phyloP scores from a whole-genome alignment of 1,284 basidiomycete species.

The Heimioporus punctisporus region DNA sequence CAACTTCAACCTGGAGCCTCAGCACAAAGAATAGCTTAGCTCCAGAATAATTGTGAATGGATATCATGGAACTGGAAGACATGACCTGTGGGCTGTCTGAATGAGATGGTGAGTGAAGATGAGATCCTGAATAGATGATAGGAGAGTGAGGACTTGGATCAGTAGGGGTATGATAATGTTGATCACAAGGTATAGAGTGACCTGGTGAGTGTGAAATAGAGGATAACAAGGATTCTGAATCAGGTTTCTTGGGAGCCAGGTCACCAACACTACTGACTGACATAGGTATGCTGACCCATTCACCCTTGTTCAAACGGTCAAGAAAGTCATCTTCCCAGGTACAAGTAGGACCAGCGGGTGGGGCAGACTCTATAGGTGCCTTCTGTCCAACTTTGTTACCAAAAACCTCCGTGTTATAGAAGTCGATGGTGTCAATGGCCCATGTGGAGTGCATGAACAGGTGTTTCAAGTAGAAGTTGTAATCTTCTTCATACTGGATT shows the following conservation, averaged over 20 bases:
- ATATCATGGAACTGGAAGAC: not conserved
- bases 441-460: slow-evolving; percentile 1
- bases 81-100: not conserved
- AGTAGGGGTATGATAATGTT: too few relatives aligned
- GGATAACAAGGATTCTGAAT: too few relatives aligned
- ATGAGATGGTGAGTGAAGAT: not conserved
- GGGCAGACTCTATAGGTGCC: not conserved
- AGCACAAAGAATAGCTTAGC: not conserved
- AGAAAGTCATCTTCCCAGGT: slow-evolving; percentile 2
- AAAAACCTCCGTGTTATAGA: slow-evolving; percentile 2
- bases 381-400: not conserved
- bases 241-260: too few relatives aligned
- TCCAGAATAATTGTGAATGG: not conserved
- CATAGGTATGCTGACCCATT: not conserved
- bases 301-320: not conserved
- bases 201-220: not conserved
- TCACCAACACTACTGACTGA: not conserved
- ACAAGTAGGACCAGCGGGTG: not conserved
- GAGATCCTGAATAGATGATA: not conserved
- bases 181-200: not conserved
- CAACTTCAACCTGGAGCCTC: not conserved
- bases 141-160: not conserved
- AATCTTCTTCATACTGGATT: slow-evolving; percentile 6
- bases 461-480: slow-evolving; percentile 2
- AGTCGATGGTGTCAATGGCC: not conserved